phyloP scores from a whole-genome alignment of 2,329 filamentous ascomycete genomes.

The Zelopaecilomyces penicillatus region DNA sequence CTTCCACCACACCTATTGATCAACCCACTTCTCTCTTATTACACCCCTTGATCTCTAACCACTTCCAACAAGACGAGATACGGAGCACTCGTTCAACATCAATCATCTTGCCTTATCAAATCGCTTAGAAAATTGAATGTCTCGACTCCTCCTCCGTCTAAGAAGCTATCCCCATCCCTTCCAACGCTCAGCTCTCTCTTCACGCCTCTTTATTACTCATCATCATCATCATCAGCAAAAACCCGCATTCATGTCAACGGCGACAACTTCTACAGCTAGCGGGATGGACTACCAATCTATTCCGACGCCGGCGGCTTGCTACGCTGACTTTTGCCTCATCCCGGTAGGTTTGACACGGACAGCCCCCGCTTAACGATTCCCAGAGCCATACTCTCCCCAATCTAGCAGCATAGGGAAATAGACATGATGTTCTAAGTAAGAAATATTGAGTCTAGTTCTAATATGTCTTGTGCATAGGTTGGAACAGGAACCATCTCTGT shows the following conservation, averaged over 20 bases:
- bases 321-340: slow-evolving; percentile 86
- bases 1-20: no score
- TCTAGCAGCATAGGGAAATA: not conserved
- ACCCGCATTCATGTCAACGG: not conserved
- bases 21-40: no score
- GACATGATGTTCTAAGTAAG: no score
- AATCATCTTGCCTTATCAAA: no score
- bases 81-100: no score
- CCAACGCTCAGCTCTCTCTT: not conserved
- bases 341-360: slow-evolving; percentile 53
- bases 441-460: no score
- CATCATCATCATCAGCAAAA: not conserved
- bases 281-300: slow-evolving; percentile 40
- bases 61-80: no score
- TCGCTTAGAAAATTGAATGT: slow-evolving; percentile 1
- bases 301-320: slow-evolving; percentile 64
- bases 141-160: not conserved
- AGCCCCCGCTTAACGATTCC: no score
- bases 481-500: slow-evolving; percentile 72
- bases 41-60: no score
- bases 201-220: not conserved
- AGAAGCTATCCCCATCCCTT: not conserved
- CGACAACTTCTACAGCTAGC: not conserved
- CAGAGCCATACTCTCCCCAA: no score
- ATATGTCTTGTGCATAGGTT: slow-evolving; percentile 40